A percentile compares a stretch with the other conserved stretches of the same genome.
Conservation (phyloP, 352 stramenopile genomes). For the Pythium coloratum region DNA sequence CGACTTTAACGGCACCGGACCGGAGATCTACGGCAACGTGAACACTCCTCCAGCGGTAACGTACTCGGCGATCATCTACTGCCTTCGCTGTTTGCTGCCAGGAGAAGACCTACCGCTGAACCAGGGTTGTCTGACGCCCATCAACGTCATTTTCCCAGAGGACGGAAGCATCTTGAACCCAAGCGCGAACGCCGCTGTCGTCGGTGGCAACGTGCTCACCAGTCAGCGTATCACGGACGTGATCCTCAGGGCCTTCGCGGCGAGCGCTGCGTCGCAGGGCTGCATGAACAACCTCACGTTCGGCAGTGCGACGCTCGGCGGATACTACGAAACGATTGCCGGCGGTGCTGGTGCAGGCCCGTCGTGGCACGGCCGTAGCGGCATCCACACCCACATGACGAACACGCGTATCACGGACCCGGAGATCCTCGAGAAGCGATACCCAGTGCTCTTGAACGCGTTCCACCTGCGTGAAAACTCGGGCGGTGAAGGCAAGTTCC, state of each 20-base stretch:
- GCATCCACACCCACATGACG: slow-evolving; percentile 99
- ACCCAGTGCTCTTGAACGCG: slow-evolving; percentile 85
- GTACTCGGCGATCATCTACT: slow-evolving; percentile 99
- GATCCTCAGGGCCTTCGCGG: slow-evolving; percentile 95
- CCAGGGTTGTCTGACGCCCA: slow-evolving; percentile 94
- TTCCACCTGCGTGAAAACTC: slow-evolving; percentile 87
- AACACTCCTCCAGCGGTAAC: slow-evolving; percentile 98
- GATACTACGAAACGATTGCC: slow-evolving; percentile 99
- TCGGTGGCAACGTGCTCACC: slow-evolving; percentile 98
- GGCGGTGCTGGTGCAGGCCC: slow-evolving; percentile 96
- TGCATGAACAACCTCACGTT: slow-evolving; percentile 99
- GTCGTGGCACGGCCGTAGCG: slow-evolving; percentile 95
- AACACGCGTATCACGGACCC: slow-evolving; percentile 99
- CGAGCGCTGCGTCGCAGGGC: slow-evolving; percentile 96
- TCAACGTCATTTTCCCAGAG: slow-evolving; percentile 95
- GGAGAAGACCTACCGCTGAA: slow-evolving; percentile 97
- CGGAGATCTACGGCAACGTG: slow-evolving; percentile 97
- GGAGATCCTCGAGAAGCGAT: slow-evolving; percentile 98
- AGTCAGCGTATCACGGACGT: slow-evolving; percentile 98
- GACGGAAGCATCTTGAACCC: slow-evolving; percentile 95
- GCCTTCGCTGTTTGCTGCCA: slow-evolving; percentile 93
- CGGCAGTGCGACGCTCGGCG: slow-evolving; percentile 91
- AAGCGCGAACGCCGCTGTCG: slow-evolving; percentile 93
- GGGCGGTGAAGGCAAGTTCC: slow-evolving; percentile 90
- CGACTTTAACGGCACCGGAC: slow-evolving; percentile 97